These are phyloP conservation scores for Populus davidiana DNA, from an alignment of 345 rosid genomes.

Conservation along the genomic window DNA sequence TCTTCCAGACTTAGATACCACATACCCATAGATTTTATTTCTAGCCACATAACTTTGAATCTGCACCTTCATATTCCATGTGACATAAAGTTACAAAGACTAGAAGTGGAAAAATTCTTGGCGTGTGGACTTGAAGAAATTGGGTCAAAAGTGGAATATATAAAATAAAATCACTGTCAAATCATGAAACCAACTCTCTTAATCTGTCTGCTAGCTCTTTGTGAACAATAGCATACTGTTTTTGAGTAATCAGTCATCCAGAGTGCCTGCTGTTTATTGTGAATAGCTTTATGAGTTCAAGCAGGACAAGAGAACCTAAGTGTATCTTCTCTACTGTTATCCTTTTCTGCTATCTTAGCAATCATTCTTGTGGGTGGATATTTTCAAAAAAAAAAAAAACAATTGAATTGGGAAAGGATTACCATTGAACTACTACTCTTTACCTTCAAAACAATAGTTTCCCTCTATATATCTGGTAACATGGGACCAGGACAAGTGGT, in stretches of 20 bases:
- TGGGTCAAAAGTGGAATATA: not conserved
- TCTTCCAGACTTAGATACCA: not conserved
- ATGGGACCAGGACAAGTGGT: conserved; percentile 12
- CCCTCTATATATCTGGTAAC: not conserved
- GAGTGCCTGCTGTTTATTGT: not conserved
- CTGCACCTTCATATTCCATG: too few species aligned
- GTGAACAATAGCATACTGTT: not conserved
- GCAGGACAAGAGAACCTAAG: not conserved
- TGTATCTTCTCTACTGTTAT: not conserved
- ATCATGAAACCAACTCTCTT: not conserved
- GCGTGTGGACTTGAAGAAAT: not conserved
- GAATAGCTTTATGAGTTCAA: not conserved
- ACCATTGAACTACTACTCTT: not conserved
- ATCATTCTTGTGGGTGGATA: not conserved
- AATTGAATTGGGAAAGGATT: not conserved
- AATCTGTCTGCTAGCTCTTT: too few species aligned
- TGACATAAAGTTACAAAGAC: not conserved
- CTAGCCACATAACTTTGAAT: not conserved
- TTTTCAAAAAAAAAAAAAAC: not conserved
- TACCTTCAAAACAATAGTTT: not conserved
- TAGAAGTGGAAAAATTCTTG: not conserved
- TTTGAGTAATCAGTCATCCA: not conserved
- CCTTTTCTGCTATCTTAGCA: conserved; percentile 1
- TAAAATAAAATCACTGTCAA: not conserved
- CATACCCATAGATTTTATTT: not conserved